Base-by-base conservation (phyloP, 139 green algal species). In the Tetraselmis striata region DNA sequence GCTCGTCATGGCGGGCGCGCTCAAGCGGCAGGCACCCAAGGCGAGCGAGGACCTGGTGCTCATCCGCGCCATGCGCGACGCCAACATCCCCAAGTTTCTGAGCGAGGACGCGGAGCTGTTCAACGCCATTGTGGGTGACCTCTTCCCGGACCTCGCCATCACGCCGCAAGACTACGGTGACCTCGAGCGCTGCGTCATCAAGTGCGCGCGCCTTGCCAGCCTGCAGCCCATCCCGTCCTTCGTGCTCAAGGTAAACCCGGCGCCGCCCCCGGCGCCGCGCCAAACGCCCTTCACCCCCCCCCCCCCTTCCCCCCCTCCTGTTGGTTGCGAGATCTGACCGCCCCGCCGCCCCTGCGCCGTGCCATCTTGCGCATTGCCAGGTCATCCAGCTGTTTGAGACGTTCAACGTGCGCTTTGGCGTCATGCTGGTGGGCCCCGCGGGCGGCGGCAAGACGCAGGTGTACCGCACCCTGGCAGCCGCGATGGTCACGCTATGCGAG, bases 111-210 rank as follows among this genome's bases (percentile, higher is more conserved):
- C 77, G 2, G 74, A 76, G 5, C 81, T 91, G 5, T 90, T 91
- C 79, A 76, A 59, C 27, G 84, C 81, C 74, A 84, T 91, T 45
- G 67, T 89, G 29, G 79, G 30, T 23, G 85, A 86, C 81, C 78
- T 87, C n/a, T 88, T 90, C 79, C 86, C 86, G 0, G 84, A 88
- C 2, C 80, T 94, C 23, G 28, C 85, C 0, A 86, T 95, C 45
- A 92, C 92, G 0, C 78, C 87, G 32, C 87, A 92, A 85, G 91
- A 94, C 80, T 89, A 94, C 76, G 91, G 89, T 18, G 89, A 94
- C 81, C 86, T 97, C 76, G 83, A 95, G 86, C 77, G 85, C 59
- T 85, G 81, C 31, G 91, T 96, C 59, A 76, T 81, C 24, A 24
- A 45, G 0, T 85, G 89, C 24, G 83, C 95, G 29, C 30, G 29